phyloP scores from a whole-genome alignment of 2,329 filamentous ascomycete genomes.

The Pseudogymnoascus verrucosus region DNA sequence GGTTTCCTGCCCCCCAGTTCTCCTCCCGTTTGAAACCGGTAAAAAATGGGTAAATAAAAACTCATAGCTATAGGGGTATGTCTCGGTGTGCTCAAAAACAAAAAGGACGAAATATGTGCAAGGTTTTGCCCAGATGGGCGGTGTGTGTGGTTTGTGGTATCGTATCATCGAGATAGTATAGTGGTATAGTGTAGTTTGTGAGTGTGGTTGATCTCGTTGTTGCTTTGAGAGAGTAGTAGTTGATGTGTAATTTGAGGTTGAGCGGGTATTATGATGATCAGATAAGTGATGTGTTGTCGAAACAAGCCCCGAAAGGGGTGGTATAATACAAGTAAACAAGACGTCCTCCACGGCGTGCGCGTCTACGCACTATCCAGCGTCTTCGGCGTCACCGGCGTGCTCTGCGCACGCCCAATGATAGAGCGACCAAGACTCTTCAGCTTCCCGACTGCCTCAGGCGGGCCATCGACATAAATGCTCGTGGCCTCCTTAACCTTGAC shows the following conservation, averaged over 20 bases:
- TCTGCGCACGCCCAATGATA: slow-evolving; percentile 43
- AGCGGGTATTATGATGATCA: slow-evolving; percentile 7
- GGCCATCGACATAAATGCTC: slow-evolving; percentile 47
- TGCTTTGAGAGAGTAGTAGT: neutral
- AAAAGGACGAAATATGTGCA: neutral
- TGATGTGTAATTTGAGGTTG: neutral
- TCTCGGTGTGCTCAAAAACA: neutral
- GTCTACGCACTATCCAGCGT: neutral
- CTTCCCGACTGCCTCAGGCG: slow-evolving; percentile 42
- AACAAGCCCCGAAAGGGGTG: neutral
- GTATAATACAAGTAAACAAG: slow-evolving; percentile 3
- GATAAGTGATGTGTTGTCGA: neutral
- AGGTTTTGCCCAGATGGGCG: neutral
- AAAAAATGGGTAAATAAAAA: neutral
- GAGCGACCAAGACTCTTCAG: slow-evolving; percentile 49
- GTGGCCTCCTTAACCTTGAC: slow-evolving; percentile 59
- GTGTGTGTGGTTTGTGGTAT: neutral
- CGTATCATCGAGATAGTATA: neutral
- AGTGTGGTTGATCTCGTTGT: neutral
- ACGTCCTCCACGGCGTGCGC: neutral
- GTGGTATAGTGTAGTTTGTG: neutral
- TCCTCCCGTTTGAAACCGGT: neutral
- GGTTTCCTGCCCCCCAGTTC: neutral
- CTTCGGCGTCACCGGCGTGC: neutral
- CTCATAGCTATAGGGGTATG: slow-evolving; percentile 2